These are phyloP conservation scores for Alternaria atra DNA, from an alignment of 2,329 filamentous ascomycete genomes.

Conservation along the genomic window DNA sequence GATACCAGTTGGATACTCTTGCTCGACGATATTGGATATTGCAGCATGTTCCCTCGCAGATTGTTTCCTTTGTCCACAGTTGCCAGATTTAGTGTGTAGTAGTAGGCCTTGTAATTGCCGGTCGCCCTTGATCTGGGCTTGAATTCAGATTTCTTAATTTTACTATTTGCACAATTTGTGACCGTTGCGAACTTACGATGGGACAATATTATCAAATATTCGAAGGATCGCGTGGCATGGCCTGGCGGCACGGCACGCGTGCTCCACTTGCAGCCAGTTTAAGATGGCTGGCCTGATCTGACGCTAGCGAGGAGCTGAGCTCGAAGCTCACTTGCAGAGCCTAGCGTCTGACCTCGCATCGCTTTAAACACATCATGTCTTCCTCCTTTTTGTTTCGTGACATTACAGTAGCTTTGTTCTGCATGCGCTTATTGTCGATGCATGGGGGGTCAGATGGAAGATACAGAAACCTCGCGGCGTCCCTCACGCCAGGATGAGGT, in stretches of 20 bases:
- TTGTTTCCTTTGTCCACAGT: constrained; percentile 11
- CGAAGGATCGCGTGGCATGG: neutral
- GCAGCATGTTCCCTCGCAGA: constrained; percentile 6
- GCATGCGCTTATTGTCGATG: too few relatives aligned
- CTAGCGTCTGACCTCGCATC: neutral
- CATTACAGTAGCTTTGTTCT: too few relatives aligned
- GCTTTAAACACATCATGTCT: neutral
- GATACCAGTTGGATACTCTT: constrained; percentile 10
- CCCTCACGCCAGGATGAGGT: neutral
- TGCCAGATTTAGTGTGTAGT: constrained; percentile 7
- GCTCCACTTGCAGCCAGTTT: neutral
- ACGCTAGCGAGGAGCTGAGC: constrained; percentile 2
- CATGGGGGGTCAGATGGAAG: neutral
- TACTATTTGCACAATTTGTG: neutral
- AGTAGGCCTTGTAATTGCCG: constrained; percentile 13
- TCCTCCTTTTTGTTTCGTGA: neutral
- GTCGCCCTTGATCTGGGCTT: constrained; percentile 11
- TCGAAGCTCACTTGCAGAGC: neutral
- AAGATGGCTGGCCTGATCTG: neutral
- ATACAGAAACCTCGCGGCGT: neutral
- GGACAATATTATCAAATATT: neutral
- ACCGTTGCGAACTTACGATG: neutral
- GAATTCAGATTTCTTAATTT: constrained; percentile 6
- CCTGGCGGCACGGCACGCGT: neutral
- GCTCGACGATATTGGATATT: constrained; percentile 13